phyloP scores from a whole-genome alignment of 306 rosid species.

The Canavalia gladiata region DNA sequence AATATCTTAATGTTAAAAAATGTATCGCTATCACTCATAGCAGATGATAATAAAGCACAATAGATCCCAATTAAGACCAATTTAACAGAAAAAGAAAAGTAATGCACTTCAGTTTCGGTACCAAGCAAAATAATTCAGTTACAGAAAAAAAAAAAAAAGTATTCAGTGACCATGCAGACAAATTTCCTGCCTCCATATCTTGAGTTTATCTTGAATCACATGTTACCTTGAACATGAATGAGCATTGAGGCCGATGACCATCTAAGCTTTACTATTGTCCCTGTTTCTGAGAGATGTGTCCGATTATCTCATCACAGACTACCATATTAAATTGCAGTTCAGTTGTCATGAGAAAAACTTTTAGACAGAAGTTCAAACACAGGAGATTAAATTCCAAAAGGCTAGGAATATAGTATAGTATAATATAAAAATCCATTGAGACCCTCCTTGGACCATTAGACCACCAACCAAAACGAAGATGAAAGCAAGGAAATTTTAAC shows the following conservation, averaged over 20 bases:
- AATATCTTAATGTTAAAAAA: neutral
- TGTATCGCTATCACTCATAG: neutral
- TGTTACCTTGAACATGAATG: neutral
- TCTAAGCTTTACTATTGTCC: neutral
- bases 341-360: neutral
- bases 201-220: constrained; percentile 9
- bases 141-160: neutral
- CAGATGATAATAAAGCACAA: neutral
- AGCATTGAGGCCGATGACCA: neutral
- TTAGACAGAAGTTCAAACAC: neutral
- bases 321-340: neutral
- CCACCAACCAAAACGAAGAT: neutral
- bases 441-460: neutral
- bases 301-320: neutral
- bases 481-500: constrained; percentile 11
- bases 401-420: constrained; percentile 1
- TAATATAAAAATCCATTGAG: neutral
- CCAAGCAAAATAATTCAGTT: neutral
- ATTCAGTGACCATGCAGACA: neutral
- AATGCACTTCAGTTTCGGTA: neutral
- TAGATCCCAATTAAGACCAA: neutral
- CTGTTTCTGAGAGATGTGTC: neutral
- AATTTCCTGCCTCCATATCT: neutral
- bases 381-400: neutral
- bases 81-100: neutral